Base-by-base conservation (phyloP, 139 green algal genomes). In the Diplosphaera chodatii region DNA sequence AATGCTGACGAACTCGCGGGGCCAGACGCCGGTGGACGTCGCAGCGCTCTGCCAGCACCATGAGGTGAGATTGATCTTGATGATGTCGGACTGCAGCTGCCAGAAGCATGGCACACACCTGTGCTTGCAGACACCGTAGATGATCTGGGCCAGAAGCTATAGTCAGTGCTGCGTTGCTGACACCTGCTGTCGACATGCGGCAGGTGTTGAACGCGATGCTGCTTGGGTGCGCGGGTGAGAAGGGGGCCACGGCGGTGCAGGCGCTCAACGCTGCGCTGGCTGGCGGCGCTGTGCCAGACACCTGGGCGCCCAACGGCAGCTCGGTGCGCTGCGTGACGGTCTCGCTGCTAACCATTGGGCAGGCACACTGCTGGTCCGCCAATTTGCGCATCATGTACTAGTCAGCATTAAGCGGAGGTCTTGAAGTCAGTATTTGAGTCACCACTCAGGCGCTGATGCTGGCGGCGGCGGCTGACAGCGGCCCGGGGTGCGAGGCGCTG, bases 201-300 rank as follows among this genome's bases (percentile, higher is more conserved):
- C 73, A 82, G 77, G 85, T 92, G 63, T 74, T 92, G 40, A 93
- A 93, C 65, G 88, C 88, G 0, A 85, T 93, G 86, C 82, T 93
- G 73, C 81, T 93, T 30, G 88, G 82, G 2, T 93, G 88, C 68
- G 70, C 85, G 3, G 80, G 78, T 0, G 76, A 84, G 40, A 67
- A 67, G 23, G 73, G 56, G 13, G 32, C 22, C 0, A 63, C 65
- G 0, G 73, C 74, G 21, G 63, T 84, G 40, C 68, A 55, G 2
- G 77, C 83, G 20, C 92, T 92, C 79, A 65, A 70, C 3, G 32
- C 40, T 48, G 79, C 93, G 82, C 74, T 91, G 66, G 23, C 63
- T 10, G 75, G 75, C 18, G 88, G 88, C 25, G 88, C 88, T 0
- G 88, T 93, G 6, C 82, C 85, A 2, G 88, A 93, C 73, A 93